Base-by-base conservation (phyloP, 148 eudicot genomes). In the Rhododendron griersonianum region DNA sequence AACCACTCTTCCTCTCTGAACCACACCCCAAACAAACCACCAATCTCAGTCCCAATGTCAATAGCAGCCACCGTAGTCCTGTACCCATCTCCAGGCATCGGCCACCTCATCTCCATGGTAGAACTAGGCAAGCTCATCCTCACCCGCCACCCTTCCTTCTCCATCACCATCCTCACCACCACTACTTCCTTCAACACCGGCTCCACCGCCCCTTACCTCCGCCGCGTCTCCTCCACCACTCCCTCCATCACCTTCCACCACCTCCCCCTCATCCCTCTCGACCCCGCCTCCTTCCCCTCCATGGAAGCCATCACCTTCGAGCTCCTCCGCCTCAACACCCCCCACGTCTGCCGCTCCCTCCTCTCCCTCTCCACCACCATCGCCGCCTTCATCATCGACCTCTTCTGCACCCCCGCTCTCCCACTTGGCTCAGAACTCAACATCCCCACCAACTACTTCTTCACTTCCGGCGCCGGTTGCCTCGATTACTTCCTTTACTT, bases 71-170 rank as follows among this genome's bases (percentile, higher is more conserved):
- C 79, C 3, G 55, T 91, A 81, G 88, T 91, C 25, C 82, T 94
- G 15, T 94, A 91, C 83, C 94, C 96, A 18, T 84, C 93, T 39
- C 92, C 94, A 55, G 93, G 88, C 15, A 91, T 94, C 11, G 93
- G 96, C 80, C 95, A 94, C 65, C 85, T 92, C 18, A 86, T 93
- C 33, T 87, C 97, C 81, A 91, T 93, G 94, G 94, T 94, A 30
- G 94, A 94, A 86, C 92, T 94, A 0, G 96, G 88, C 0, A 94
- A 92, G 47, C 87, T 87, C 10, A 85, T 89, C 30, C 81, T 77
- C 53, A 48, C 61, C 73, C 93, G 84, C 77, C 81, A 87, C 50
- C 87, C 86, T 15, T 89, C 89, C 9, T 81, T 86, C 87, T 87
- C 92, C 87, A 85, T 91, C 37, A 79, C 82, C 21, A 89, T 93